Evolutionary conservation across 352 stramenopile genomes (phyloP).

Genomic region (Globisporangium ultimum): DNA sequence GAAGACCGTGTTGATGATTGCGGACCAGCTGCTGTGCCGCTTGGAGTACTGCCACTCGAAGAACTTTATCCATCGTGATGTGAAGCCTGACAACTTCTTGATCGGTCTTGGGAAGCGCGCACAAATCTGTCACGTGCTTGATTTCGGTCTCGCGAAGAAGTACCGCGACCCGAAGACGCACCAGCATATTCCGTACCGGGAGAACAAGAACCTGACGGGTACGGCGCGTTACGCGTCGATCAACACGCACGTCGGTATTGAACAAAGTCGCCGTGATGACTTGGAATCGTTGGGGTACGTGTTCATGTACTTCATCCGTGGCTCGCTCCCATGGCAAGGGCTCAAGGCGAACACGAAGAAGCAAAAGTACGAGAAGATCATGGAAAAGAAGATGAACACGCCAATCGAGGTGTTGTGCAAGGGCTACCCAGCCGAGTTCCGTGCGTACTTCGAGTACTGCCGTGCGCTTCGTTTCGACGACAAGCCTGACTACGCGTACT

Average conservation of each 20-base stretch:
- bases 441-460: slow-evolving; percentile 96
- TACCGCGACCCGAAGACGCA: slow-evolving; percentile 88
- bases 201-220: slow-evolving; percentile 93
- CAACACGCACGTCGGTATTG: slow-evolving; percentile 98
- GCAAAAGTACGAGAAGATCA: slow-evolving; percentile 98
- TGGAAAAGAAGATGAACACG: slow-evolving; percentile 98
- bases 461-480: slow-evolving; percentile 83
- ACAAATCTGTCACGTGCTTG: slow-evolving; percentile 85
- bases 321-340: slow-evolving; percentile 97
- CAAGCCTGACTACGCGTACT: slow-evolving; percentile 87
- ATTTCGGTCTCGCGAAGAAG: slow-evolving; percentile 90
- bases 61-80: slow-evolving; percentile 89
- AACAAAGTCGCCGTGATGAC: slow-evolving; percentile 97
- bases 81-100: slow-evolving; percentile 91
- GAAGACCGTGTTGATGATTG: slow-evolving; percentile 96
- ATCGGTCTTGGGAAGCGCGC: slow-evolving; percentile 86
- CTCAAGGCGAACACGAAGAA: slow-evolving; percentile 95
- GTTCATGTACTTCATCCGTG: slow-evolving; percentile 93
- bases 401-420: slow-evolving; percentile 92
- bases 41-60: slow-evolving; percentile 88
- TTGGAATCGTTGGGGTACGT: slow-evolving; percentile 96
- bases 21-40: slow-evolving; percentile 82
- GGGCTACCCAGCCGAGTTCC: slow-evolving; percentile 95
- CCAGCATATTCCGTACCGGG: slow-evolving; percentile 89
- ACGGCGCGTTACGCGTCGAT: slow-evolving; percentile 98